These are phyloP conservation scores for Zygnema circumcarinatum DNA, from an alignment of 139 green algal genomes.

Conservation along the genomic window DNA sequence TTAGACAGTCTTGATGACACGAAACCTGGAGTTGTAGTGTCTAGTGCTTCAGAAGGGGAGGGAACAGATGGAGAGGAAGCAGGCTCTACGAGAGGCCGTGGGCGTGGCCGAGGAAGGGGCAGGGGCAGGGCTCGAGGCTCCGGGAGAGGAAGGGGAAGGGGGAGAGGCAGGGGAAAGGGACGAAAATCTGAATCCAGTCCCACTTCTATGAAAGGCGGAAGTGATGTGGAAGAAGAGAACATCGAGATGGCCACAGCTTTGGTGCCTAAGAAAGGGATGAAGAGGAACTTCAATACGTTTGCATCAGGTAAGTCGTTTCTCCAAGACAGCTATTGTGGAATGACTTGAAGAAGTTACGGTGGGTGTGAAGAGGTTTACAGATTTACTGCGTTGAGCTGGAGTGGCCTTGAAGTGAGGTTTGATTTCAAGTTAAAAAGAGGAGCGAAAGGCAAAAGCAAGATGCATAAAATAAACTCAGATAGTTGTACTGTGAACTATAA, in stretches of 20 bases:
- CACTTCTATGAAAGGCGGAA: background rate
- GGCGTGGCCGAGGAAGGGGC: background rate
- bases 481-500: too few relatives aligned
- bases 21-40: background rate
- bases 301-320: background rate
- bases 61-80: background rate
- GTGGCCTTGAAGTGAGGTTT: too few relatives aligned
- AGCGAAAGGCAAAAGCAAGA: too few relatives aligned
- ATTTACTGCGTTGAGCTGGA: too few relatives aligned
- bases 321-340: too few relatives aligned
- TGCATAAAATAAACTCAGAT: too few relatives aligned
- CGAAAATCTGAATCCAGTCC: background rate
- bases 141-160: background rate
- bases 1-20: background rate
- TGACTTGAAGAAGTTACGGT: too few relatives aligned
- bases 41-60: conserved; percentile 16
- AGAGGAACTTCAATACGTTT: background rate
- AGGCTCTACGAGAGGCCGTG: background rate
- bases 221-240: background rate
- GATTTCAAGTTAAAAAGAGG: too few relatives aligned
- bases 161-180: conserved; percentile 13
- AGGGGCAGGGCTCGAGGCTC: conserved; percentile 3
- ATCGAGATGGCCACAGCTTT: background rate
- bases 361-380: too few relatives aligned
- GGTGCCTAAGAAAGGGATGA: background rate